Conservation (phyloP, 345 rosid species). For the Acer negundo region DNA sequence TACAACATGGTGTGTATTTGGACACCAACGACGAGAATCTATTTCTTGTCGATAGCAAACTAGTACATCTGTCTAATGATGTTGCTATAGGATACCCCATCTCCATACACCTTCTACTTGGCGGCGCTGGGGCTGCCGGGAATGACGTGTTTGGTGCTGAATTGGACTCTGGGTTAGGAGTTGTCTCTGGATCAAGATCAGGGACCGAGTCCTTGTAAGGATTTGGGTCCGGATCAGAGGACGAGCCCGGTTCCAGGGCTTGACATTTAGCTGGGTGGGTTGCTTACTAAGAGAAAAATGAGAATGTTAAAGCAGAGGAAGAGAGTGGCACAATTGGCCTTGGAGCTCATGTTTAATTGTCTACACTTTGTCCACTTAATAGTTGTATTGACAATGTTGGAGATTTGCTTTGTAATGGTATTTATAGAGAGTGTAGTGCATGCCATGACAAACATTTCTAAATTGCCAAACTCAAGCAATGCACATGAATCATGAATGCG, state of each 20-base stretch:
- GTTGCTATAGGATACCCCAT: background rate
- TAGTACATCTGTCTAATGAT: background rate
- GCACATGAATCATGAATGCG: background rate
- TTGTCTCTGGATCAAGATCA: no score
- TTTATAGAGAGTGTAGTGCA: background rate
- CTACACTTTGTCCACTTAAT: background rate
- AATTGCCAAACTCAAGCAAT: background rate
- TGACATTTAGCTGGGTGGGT: background rate
- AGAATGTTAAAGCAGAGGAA: slow-evolving; percentile 21
- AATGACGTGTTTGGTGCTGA: background rate
- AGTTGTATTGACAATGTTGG: background rate
- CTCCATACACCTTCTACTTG: background rate
- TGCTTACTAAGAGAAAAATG: slow-evolving; percentile 18
- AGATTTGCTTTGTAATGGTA: background rate
- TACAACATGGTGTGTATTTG: slow-evolving; percentile 19
- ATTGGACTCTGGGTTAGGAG: no score
- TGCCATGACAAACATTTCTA: background rate
- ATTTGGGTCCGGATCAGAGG: slow-evolving; percentile 11
- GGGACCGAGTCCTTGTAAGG: background rate
- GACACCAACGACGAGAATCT: background rate
- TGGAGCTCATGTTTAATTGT: background rate
- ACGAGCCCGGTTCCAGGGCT: background rate
- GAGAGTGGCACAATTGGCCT: slow-evolving; percentile 13
- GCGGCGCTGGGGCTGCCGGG: background rate
- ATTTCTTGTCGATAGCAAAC: background rate